Evolutionary conservation across 352 stramenopile genomes (phyloP), one percentile per base, ranked within the genome.

Genomic region (Phytophthora macrochlamydospora): DNA sequence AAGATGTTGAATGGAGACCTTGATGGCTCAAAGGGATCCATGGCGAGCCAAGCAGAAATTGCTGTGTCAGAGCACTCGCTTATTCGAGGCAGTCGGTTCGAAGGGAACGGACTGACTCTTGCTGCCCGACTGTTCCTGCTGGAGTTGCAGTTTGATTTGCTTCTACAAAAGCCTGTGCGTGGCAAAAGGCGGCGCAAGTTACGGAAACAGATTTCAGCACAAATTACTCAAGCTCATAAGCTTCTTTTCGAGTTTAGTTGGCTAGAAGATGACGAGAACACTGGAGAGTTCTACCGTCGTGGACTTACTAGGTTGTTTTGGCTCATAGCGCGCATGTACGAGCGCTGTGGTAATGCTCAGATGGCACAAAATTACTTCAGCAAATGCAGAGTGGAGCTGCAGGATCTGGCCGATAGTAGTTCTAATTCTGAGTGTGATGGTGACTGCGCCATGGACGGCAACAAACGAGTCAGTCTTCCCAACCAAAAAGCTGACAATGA

Each of bases 351-450:
- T 4, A 73, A 84, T 38, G 61, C 70, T 8, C 71, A 73, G 37
- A 62, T 77, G 18, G 80, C 81, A 1, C 87, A 87, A 40, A 62
- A 81, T 13, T 90, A 79, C 56, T 92, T 78, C 42, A 69, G 54
- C 12, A 85, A 91, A 57, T 90, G 84, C 56, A 75, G 72, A 45
- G 65, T 83, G 7, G 66, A 67, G 45, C 33, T 87, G 13, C 0
- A 64, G 51, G 51, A 12, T 3, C 18, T 61, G 1, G 38, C 37
- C 32, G 61, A 61, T 45, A 52, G 46, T 14, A 29, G 14, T 13
- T 24, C 18, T 6, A n/a, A 49, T 49, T 40, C 62, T 45, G 9
- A 7, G 11, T n/a, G 7, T 44, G 46, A n/a, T 42, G 29, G 4
- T 14, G 56, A 50, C 32, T 2, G 42, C 14, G 40, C 3, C 29